Conservation (phyloP, 495 filamentous ascomycete species). For the Talaromyces wortmannii region DNA sequence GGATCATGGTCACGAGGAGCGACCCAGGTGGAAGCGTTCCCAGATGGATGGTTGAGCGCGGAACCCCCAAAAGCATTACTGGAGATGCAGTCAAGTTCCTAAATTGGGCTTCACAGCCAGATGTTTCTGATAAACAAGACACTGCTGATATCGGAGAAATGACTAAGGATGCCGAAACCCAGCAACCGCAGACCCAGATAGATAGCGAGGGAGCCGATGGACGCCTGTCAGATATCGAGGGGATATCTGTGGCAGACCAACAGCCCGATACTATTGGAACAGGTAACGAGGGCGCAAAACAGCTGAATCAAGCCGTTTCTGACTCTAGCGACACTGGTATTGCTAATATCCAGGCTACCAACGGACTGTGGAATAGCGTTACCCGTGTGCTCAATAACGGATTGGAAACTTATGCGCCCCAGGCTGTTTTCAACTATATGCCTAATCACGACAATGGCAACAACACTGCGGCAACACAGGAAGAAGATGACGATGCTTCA, state of each 20-base stretch:
- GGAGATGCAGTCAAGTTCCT: conserved; percentile 79
- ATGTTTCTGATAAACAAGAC: conserved; percentile 31
- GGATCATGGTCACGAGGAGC: conserved; percentile 95
- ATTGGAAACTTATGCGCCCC: conserved; percentile 35
- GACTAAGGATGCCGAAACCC: conserved; percentile 6
- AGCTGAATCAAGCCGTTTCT: background rate
- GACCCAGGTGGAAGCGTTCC: conserved; percentile 92
- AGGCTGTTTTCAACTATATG: conserved; percentile 42
- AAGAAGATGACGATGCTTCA: conserved; percentile 15
- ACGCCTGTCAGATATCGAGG: background rate
- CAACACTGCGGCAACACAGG: conserved; percentile 28
- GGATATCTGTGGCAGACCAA: background rate
- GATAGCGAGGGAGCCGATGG: background rate
- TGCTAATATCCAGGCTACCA: conserved; percentile 16
- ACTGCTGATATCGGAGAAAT: conserved; percentile 4
- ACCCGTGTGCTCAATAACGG: conserved; percentile 32
- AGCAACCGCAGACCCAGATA: background rate
- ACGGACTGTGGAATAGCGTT: conserved; percentile 36
- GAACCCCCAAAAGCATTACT: conserved; percentile 78
- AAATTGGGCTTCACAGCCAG: conserved; percentile 65
- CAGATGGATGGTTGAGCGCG: conserved; percentile 88
- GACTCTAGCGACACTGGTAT: background rate
- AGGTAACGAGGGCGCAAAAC: background rate
- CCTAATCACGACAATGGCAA: conserved; percentile 19
- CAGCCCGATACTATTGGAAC: background rate